Conservation (phyloP, 805 yeast species). For the Ogataea ganodermae region DNA sequence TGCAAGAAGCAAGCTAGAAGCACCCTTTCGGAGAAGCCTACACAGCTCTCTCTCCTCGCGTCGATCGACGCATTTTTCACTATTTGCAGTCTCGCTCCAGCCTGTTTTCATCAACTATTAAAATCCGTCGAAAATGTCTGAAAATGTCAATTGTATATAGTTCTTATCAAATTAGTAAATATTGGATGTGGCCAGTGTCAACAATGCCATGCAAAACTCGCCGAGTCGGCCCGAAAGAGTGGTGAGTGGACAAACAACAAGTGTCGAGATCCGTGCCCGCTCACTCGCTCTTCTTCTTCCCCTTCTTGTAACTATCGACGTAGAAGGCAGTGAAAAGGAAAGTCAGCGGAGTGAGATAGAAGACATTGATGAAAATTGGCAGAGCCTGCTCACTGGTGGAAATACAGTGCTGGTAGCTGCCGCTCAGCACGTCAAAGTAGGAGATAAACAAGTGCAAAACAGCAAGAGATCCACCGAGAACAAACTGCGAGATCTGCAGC, state of each 20-base stretch:
- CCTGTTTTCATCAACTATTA: too few relatives aligned
- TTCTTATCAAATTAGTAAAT: too few relatives aligned
- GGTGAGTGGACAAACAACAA: constrained; percentile 3
- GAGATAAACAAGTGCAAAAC: constrained; percentile 60
- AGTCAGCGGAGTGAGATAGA: constrained; percentile 68
- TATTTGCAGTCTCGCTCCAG: too few relatives aligned
- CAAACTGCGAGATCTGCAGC: constrained; percentile 68
- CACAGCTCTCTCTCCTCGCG: too few relatives aligned
- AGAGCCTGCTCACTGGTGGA: constrained; percentile 59
- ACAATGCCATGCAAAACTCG: too few relatives aligned
- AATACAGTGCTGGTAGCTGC: constrained; percentile 50
- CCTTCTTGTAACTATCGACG: constrained; percentile 54
- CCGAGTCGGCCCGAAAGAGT: too few relatives aligned
- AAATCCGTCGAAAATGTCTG: too few relatives aligned
- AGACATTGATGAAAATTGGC: constrained; percentile 62
- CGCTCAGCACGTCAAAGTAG: constrained; percentile 52
- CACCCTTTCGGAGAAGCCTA: too few relatives aligned
- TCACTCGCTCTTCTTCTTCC: constrained; percentile 5
- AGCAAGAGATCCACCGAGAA: constrained; percentile 70
- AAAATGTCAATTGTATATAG: too few relatives aligned
- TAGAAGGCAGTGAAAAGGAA: constrained; percentile 65
- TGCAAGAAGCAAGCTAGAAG: too few relatives aligned
- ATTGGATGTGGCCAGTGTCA: too few relatives aligned
- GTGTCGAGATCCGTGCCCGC: not conserved
- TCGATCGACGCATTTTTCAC: too few relatives aligned